Evolutionary conservation across 768 basidiomycete species (phyloP), one percentile per base, ranked within the genome.

Genomic region (Tylopilus sp.): DNA sequence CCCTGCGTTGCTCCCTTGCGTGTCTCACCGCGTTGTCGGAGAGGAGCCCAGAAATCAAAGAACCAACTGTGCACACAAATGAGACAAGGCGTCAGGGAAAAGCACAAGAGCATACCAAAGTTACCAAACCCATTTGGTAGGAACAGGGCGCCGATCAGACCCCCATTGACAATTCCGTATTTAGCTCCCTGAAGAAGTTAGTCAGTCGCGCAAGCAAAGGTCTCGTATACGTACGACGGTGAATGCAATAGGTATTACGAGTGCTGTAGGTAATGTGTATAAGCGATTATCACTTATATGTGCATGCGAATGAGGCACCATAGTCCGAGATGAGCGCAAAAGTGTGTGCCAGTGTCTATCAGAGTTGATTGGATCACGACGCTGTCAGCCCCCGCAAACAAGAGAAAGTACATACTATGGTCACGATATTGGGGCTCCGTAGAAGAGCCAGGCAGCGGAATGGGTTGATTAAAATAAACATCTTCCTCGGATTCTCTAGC

Each of bases 211-310:
- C 20, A 39, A 7, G 21, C 22, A 3, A 8, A 38, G 44, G 8
- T 9, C 1, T 17, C 22, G 11, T 8, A 44, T 40, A 30, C 81
- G 55, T 54, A 87, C 86, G 25, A 88, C 73, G 0, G 85, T 88
- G 54, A 81, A 85, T 0, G 84, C 75, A 6, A 89, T 66, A 1
- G 87, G 86, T 12, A 84, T 63, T 44, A 86, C 61, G 2, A 87
- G 60, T 10, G 57, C 76, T 71, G 23, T 21, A 28, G 7, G 15
- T 33, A 18, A 45, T n/a, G 3, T 20, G 31, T 21, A 44, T 48
- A 21, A 42, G 20, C 18, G 5, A 41, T 31, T n/a, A 28, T 26
- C 21, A 20, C 18, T 5, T 4, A 7, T 4, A 20, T 15, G 17
- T 5, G 23, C 10, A 17, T 13, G 1, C 13, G 12, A 2, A n/a